Conservation (phyloP, 352 stramenopile genomes). For the Detonula confervacea region DNA sequence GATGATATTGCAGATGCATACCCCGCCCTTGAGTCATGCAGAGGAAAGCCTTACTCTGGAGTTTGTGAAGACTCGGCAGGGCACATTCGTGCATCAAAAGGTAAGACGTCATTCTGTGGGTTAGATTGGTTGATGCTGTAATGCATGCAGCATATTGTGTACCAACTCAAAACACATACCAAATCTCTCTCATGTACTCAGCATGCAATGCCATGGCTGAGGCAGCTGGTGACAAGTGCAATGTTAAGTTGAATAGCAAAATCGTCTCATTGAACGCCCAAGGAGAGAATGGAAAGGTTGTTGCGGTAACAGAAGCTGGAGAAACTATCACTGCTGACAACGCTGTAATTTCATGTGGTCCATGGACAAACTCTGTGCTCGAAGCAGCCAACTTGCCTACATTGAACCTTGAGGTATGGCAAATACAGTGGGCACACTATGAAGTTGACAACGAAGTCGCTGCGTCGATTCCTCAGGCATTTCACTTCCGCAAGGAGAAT, state of each 20-base stretch:
- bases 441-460: conserved; percentile 28
- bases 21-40: conserved; percentile 31
- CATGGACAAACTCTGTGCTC: conserved; percentile 52
- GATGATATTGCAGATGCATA: conserved; percentile 42
- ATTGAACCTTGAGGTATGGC: conserved; percentile 46
- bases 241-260: conserved; percentile 42
- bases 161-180: neutral
- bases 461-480: conserved; percentile 46
- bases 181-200: neutral
- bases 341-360: conserved; percentile 32
- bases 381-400: conserved; percentile 20
- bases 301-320: conserved; percentile 32
- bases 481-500: conserved; percentile 49
- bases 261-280: conserved; percentile 35
- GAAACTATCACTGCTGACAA: conserved; percentile 44
- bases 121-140: too few species aligned
- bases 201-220: conserved; percentile 49
- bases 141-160: neutral
- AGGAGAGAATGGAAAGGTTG: conserved; percentile 20
- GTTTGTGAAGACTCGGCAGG: conserved; percentile 51
- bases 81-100: conserved; percentile 47
- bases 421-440: conserved; percentile 56
- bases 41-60: conserved; percentile 48
- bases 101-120: neutral
- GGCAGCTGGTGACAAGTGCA: conserved; percentile 34